phyloP scores from a whole-genome alignment of 2,329 filamentous ascomycete genomes.

The Penicillium vulpinum region DNA sequence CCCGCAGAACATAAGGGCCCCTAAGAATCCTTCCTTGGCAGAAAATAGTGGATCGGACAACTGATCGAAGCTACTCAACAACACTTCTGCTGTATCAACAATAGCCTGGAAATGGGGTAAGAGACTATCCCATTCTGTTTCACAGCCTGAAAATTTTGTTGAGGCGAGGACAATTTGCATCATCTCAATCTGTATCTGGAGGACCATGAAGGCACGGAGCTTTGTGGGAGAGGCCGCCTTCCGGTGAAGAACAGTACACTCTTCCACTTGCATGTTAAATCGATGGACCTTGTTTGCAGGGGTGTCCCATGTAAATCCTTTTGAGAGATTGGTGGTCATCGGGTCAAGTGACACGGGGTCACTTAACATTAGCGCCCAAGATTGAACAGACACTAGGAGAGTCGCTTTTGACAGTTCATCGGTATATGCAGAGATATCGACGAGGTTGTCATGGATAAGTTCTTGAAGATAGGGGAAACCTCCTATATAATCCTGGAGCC shows the following conservation, averaged over 20 bases:
- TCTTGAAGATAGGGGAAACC: not conserved
- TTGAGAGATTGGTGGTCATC: not conserved
- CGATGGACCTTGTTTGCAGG: not conserved
- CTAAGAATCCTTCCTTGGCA: not conserved
- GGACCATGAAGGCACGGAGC: not conserved
- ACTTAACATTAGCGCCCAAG: not conserved
- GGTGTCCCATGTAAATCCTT: not conserved
- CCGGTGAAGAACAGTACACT: not conserved
- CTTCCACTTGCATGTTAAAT: not conserved
- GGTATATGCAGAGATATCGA: not conserved
- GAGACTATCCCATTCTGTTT: constrained; percentile 4
- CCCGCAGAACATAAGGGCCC: not conserved
- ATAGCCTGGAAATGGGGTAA: not conserved
- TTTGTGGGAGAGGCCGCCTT: not conserved
- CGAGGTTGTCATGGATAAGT: not conserved
- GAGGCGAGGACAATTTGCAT: not conserved
- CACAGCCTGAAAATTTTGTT: not conserved
- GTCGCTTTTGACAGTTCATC: not conserved
- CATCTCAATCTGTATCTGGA: constrained; percentile 1
- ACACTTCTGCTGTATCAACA: not conserved
- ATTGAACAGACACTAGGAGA: not conserved
- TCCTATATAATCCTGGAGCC: not conserved
- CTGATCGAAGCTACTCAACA: not conserved
- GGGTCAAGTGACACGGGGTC: not conserved
- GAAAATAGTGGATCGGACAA: constrained; percentile 1